phyloP scores from a whole-genome alignment of 805 yeast species.

The Yarrowia alimentaria region DNA sequence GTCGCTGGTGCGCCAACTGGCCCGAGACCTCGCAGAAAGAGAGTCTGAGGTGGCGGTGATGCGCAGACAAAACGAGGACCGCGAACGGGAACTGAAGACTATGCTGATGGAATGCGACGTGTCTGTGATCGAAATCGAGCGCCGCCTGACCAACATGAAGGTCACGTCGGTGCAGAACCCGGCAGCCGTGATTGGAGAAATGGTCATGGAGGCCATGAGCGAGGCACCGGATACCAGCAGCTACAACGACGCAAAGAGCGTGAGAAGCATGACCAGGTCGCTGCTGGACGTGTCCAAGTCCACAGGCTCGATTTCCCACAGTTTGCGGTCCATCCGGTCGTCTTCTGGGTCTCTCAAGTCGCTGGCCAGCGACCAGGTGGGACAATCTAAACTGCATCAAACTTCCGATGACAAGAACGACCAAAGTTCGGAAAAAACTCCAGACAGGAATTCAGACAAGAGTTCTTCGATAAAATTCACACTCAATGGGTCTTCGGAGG shows the following conservation, averaged over 20 bases:
- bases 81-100: constrained; percentile 37
- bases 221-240: constrained; percentile 9
- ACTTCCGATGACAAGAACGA: not conserved
- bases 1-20: constrained; percentile 47
- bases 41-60: constrained; percentile 48
- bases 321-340: too few relatives aligned
- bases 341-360: too few relatives aligned
- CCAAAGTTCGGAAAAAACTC: too few relatives aligned
- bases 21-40: constrained; percentile 48
- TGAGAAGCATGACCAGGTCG: too few relatives aligned
- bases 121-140: constrained; percentile 36
- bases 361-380: too few relatives aligned
- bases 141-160: constrained; percentile 32
- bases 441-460: too few relatives aligned
- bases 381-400: too few relatives aligned
- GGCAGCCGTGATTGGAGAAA: constrained; percentile 32
- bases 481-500: not conserved
- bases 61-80: constrained; percentile 38
- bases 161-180: constrained; percentile 32
- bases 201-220: constrained; percentile 33
- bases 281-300: too few relatives aligned
- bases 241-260: too few relatives aligned
- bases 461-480: too few relatives aligned
- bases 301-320: too few relatives aligned
- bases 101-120: constrained; percentile 37